Evolutionary conservation across 2,329 filamentous ascomycete genomes (phyloP).

Genomic region (Penicillium brevicompactum): DNA sequence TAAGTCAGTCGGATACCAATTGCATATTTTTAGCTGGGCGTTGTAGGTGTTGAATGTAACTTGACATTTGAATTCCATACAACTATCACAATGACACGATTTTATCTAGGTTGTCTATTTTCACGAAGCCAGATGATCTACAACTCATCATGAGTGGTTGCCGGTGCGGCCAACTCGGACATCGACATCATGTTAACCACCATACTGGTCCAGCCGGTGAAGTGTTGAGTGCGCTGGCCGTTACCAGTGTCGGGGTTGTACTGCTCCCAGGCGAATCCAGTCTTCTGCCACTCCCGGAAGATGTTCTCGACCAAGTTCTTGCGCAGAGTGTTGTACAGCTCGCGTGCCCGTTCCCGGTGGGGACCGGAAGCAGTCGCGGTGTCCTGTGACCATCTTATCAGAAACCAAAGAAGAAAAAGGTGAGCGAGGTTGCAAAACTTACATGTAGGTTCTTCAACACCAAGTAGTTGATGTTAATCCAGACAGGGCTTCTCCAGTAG

Average conservation of each 20-base stretch:
- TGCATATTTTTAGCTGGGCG: constrained; percentile 9
- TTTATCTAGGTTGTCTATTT: constrained; percentile 16
- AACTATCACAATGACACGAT: constrained; percentile 10
- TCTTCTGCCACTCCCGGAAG: constrained; percentile 82
- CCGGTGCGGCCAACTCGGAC: constrained; percentile 62
- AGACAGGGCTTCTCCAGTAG: constrained; percentile 93
- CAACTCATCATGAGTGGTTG: constrained; percentile 51
- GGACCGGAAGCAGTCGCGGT: constrained; percentile 67
- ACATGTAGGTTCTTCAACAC: constrained; percentile 76
- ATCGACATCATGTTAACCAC: constrained; percentile 97
- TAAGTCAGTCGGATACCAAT: constrained; percentile 15
- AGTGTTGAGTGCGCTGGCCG: constrained; percentile 96
- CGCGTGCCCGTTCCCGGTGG: constrained; percentile 66
- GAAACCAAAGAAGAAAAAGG: background rate
- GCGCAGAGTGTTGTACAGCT: constrained; percentile 75
- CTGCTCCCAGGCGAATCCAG: constrained; percentile 98
- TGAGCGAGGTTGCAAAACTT: constrained; percentile 42
- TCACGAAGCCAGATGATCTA: constrained; percentile 31
- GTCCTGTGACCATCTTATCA: constrained; percentile 50
- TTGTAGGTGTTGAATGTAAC: constrained; percentile 7
- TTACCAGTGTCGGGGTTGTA: constrained; percentile 91
- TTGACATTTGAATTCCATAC: constrained; percentile 3
- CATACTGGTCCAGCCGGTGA: constrained; percentile 98
- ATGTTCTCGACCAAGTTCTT: constrained; percentile 87
- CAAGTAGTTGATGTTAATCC: constrained; percentile 96